Conservation (phyloP, 1,139 yeast genomes). For the Pneumocystis sp. region DNA sequence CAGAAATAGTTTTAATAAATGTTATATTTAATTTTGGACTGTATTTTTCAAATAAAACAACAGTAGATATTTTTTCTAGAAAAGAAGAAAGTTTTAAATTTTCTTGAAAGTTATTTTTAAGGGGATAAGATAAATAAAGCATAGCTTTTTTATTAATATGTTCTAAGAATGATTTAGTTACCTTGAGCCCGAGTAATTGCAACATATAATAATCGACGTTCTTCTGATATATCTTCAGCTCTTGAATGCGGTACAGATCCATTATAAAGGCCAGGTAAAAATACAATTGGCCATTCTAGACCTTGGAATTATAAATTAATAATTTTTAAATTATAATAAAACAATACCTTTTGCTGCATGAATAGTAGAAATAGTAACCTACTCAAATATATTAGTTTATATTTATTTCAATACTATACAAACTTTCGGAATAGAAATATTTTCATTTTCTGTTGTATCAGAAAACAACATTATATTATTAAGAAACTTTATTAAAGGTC, state of each 20-base stretch:
- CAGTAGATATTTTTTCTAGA: slow-evolving; percentile 1
- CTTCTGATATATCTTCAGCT: slow-evolving; percentile 45
- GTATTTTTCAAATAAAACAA: background rate
- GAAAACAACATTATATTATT: slow-evolving; percentile 39
- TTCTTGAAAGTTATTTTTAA: slow-evolving; percentile 5
- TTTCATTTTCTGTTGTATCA: slow-evolving; percentile 27
- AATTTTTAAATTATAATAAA: slow-evolving; percentile 28
- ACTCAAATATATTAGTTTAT: slow-evolving; percentile 3
- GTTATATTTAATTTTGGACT: slow-evolving; percentile 3
- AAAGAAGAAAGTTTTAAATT: slow-evolving; percentile 4
- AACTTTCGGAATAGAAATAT: slow-evolving; percentile 8
- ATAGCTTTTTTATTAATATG: slow-evolving; percentile 4
- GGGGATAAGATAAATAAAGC: slow-evolving; percentile 13
- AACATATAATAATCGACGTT: slow-evolving; percentile 70
- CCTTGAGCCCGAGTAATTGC: slow-evolving; percentile 70
- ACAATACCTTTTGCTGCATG: slow-evolving; percentile 54
- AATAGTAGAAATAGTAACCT: slow-evolving; percentile 49
- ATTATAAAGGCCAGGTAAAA: slow-evolving; percentile 36
- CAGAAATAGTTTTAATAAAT: slow-evolving; percentile 2
- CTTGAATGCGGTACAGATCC: slow-evolving; percentile 18
- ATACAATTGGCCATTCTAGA: slow-evolving; percentile 86
- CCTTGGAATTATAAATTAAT: slow-evolving; percentile 2
- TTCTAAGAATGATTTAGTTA: slow-evolving; percentile 17
- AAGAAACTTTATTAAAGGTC: slow-evolving; percentile 31
- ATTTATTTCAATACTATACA: background rate